Base-by-base conservation (phyloP, 345 rosid genomes). In the Atalantia buxifolia region DNA sequence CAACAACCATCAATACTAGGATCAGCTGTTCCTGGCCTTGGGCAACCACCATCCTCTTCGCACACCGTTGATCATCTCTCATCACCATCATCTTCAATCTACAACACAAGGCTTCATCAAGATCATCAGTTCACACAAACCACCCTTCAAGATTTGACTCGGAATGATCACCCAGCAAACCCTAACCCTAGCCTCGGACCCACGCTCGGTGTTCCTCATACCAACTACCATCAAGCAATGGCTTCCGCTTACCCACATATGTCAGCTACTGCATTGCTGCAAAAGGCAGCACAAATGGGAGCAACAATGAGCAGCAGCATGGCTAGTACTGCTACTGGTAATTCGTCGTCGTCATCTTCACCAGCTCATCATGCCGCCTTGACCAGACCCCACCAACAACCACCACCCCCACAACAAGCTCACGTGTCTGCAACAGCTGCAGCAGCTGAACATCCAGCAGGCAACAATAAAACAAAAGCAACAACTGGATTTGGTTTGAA, bases 221-320 rank as follows among this genome's bases (percentile, higher is more conserved):
- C 76, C 74, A 69, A 85, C 74, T 72, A 59, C 69, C 85, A 66
- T 12, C 78, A 64, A 64, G 22, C 78, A 28, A 30, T 78, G 22
- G 50, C 87, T 22, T 83, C 88, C 45, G 42, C 85, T 22, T 83
- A 82, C 45, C 87, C 92, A 65, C 92, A 86, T 69, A 90, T 93
- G 95, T 93, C 97, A 84, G 97, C 97, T 25, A 93, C 97, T 72
- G 97, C 95, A 77, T 86, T 93, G 84, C 97, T 93, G 74, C 97
- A 93, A 81, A 93, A 89, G 71, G 97, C 97, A 36, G 90, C 97
- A 42, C 95, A 91, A 81, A 91, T 93, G 94, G 94, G 97, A 28
- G 86, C 91, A 62, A 80, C 84, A 35, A 88, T 86, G 85, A 83
- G 90, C 87, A 77, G 66, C 56, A 73, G 70, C 14, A 71, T 68